Evolutionary conservation across 176 grass and related monocot species (phyloP), one percentile per base, ranked within the genome.

Genomic region (Oryza rufipogon): DNA sequence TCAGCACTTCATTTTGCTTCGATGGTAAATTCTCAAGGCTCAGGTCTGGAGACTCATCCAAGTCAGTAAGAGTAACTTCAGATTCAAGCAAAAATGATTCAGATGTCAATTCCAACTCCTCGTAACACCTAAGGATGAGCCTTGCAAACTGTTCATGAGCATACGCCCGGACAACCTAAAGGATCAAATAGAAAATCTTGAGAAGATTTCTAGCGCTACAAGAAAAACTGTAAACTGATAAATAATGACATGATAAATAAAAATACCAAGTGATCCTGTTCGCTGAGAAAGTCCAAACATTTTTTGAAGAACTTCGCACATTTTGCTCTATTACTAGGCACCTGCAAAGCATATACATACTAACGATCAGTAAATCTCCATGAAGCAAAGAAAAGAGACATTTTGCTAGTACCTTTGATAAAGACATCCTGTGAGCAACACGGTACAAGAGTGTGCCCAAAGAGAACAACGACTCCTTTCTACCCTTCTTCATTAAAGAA

Each of bases 111-210:
- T 99, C 96, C 86, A 99, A 86, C 26, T 99, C 93, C 84, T 99
- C 96, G 0, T 99, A 96, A 49, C 93, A 96, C 73, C 88, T 95
- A 26, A 99, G 91, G 48, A 96, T 96, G 80, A 99, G 91, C 54
- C 96, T 96, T 20, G 93, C 96, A 94, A 96, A 96, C 78, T 99
- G 91, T 90, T 99, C 96, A 71, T 99, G 96, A 65, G 96, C 96
- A 92, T 87, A 92, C 81, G 90, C 96, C 33, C 90, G 86, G 61
- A 96, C 91, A 84, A 99, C 93, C 96, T 98, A 77, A 67, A 87
- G 64, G 11, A 80, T 69, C 72, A 46, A 7, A 10, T 51, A 75
- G 73, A 17, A 79, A 65, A 87, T 49, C 9, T 33, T 47, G 48
- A 63, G 44, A 54, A 26, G 81, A 73, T 74, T 65, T 14, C 7